Percentiles rank a stretch among this genome's conserved stretches.
phyloP scores from a whole-genome alignment of 345 rosid species.

The Eucalyptus urophylla region DNA sequence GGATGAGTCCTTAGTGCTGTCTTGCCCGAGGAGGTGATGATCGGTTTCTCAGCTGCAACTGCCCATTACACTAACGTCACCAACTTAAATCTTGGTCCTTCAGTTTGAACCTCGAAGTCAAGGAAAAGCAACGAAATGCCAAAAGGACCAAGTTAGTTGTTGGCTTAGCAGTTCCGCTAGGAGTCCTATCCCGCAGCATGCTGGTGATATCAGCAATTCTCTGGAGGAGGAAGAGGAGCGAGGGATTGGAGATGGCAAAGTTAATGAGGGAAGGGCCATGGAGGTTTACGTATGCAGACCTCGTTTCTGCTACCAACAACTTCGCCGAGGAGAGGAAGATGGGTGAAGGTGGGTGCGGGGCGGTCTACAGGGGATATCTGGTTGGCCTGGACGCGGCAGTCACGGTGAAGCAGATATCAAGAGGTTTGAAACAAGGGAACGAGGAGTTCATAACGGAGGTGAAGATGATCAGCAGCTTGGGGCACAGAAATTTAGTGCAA shows the following conservation, averaged over 20 bases:
- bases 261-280: slow-evolving; percentile 36
- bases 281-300: slow-evolving; percentile 30
- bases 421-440: slow-evolving; percentile 31
- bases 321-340: slow-evolving; percentile 39
- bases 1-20: neutral
- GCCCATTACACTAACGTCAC: neutral
- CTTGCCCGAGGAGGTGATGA: slow-evolving; percentile 13
- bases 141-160: neutral
- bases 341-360: slow-evolving; percentile 57
- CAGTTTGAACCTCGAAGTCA: slow-evolving; percentile 4
- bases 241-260: neutral
- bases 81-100: slow-evolving; percentile 16
- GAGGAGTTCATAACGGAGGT: slow-evolving; percentile 42
- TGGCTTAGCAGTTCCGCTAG: slow-evolving; percentile 1
- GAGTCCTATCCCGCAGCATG: neutral
- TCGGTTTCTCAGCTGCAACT: slow-evolving; percentile 30
- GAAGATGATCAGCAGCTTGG: slow-evolving; percentile 35
- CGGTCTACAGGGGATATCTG: slow-evolving; percentile 38
- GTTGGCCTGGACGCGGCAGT: slow-evolving; percentile 6
- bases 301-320: slow-evolving; percentile 30
- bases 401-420: slow-evolving; percentile 38
- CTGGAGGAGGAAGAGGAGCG: neutral
- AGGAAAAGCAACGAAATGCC: neutral
- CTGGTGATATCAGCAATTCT: neutral
- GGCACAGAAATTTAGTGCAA: slow-evolving; percentile 48